Base-by-base conservation (phyloP, 805 yeast species). In the Wickerhamiella siamensis region DNA sequence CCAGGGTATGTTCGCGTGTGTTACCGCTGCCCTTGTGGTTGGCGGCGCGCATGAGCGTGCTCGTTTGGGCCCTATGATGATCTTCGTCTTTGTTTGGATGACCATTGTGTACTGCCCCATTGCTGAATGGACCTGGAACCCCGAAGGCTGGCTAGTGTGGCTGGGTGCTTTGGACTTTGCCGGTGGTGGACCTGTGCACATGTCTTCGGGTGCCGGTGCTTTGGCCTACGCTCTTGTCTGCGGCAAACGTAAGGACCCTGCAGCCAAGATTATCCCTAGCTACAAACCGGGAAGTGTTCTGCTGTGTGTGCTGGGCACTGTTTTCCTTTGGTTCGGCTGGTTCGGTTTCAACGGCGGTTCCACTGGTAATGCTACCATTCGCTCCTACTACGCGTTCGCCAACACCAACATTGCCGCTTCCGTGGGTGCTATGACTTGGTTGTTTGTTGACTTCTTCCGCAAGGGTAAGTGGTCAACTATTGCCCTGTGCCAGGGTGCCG, bases 41-140 rank as follows among this genome's bases (percentile, higher is more conserved):
- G 98, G 98, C 61, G 98, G 95, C 63, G 95, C 95, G 40, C 83
- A 93, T 62, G 98, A 91, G 66, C 77, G 98, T 62, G 96, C 95
- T 15, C 73, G 97, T 56, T 73, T 91, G 49, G 88, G 88, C 33
- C 97, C 98, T 47, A 82, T 87, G 88, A 82, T 91, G 88, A 74
- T 91, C 26, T 88, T 86, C 68, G 67, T 88, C 50, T 91, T 91
- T 63, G 64, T 83, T 51, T 91, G 96, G 95, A 75, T 83, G 68
- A 86, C 97, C 8, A 74, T 91, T 37, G 98, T 91, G 36, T 91
- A 91, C 72, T 80, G 93, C 62, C 96, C 96, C 43, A 72, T 81
- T 61, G 98, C 97, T 15, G 81, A 79, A 66, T 88, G 97, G 97
- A 82, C 94, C 20, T 91, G 98, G 98, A 88, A 88, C 62, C 73